Conservation (phyloP, 2,329 filamentous ascomycete genomes). For the Claviceps sp. region DNA sequence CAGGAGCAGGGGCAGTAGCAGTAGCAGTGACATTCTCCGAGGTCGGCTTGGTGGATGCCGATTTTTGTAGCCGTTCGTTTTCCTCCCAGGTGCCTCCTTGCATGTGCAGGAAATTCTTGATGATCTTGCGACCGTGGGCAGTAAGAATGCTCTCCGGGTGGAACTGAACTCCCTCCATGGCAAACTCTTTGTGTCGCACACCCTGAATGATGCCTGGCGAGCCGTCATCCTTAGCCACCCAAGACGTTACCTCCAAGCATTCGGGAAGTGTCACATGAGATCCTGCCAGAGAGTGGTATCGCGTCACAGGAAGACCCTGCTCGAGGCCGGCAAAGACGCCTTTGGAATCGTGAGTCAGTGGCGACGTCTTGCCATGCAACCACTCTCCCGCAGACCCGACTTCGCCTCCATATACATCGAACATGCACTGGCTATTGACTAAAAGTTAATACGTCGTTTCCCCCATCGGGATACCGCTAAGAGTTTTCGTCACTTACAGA, state of each 20-base stretch:
- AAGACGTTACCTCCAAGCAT: conserved; percentile 80
- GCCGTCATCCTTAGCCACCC: conserved; percentile 65
- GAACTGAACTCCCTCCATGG: conserved; percentile 94
- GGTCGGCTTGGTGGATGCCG: conserved; percentile 16
- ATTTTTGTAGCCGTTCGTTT: conserved; percentile 46
- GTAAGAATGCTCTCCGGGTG: conserved; percentile 96
- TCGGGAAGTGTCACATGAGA: conserved; percentile 77
- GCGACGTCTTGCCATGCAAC: conserved; percentile 91
- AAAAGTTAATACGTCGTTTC: not conserved
- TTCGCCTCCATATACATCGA: conserved; percentile 80
- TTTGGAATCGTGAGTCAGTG: conserved; percentile 74
- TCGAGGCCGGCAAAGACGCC: conserved; percentile 80
- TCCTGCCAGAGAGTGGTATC: conserved; percentile 92
- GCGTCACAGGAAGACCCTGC: conserved; percentile 73
- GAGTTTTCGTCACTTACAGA: conserved; percentile 44
- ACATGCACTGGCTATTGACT: conserved; percentile 69
- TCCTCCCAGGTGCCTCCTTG: conserved; percentile 86
- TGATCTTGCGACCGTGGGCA: conserved; percentile 74
- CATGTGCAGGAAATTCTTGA: conserved; percentile 82
- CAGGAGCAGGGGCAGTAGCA: conserved; percentile 10
- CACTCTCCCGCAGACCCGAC: conserved; percentile 93
- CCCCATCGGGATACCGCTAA: not conserved
- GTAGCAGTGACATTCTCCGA: conserved; percentile 11
- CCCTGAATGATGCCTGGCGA: conserved; percentile 89
- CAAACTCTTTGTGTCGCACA: conserved; percentile 79